A percentile compares a stretch with the other conserved stretches of the same genome.
phyloP scores from a whole-genome alignment of 2,329 filamentous ascomycete genomes.

The Xylariaceae sp. region DNA sequence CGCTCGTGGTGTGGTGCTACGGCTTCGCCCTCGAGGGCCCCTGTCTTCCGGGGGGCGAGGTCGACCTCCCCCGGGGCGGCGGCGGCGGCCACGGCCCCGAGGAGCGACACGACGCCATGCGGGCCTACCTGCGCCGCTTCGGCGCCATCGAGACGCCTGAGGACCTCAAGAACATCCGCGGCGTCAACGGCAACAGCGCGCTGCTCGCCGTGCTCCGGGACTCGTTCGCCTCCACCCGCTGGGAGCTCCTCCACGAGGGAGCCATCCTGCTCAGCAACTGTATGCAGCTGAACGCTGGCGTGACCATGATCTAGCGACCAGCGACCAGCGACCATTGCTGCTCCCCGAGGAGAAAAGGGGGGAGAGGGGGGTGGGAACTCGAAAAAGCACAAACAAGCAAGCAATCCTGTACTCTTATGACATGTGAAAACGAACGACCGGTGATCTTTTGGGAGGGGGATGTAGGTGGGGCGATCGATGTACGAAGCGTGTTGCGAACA shows the following conservation, averaged over 20 bases:
- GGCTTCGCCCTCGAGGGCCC: conserved; percentile 85
- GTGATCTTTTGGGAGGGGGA: neutral
- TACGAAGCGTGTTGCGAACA: neutral
- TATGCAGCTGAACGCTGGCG: conserved; percentile 47
- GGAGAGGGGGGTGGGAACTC: too few relatives aligned
- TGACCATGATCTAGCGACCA: conserved; percentile 3
- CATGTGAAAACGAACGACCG: neutral
- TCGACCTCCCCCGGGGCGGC: too few relatives aligned
- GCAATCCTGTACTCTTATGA: too few relatives aligned
- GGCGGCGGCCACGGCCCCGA: conserved; percentile 49
- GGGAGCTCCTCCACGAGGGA: conserved; percentile 88
- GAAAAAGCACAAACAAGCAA: too few relatives aligned
- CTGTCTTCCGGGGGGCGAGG: conserved; percentile 42
- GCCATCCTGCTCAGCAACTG: conserved; percentile 74
- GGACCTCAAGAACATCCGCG: conserved; percentile 63
- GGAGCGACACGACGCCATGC: conserved; percentile 71
- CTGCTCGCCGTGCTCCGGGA: conserved; percentile 75
- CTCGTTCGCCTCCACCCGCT: conserved; percentile 74
- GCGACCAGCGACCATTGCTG: too few relatives aligned
- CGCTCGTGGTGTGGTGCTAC: conserved; percentile 90
- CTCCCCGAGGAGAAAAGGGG: too few relatives aligned
- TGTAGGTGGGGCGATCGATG: neutral
- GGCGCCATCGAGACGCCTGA: conserved; percentile 67
- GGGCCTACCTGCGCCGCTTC: conserved; percentile 64
- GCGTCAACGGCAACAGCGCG: conserved; percentile 76